A percentile compares a stretch with the other conserved stretches of the same genome.
These are phyloP conservation scores for Bipolaris bicolor DNA, from an alignment of 2,329 filamentous ascomycete genomes.

Conservation along the genomic window DNA sequence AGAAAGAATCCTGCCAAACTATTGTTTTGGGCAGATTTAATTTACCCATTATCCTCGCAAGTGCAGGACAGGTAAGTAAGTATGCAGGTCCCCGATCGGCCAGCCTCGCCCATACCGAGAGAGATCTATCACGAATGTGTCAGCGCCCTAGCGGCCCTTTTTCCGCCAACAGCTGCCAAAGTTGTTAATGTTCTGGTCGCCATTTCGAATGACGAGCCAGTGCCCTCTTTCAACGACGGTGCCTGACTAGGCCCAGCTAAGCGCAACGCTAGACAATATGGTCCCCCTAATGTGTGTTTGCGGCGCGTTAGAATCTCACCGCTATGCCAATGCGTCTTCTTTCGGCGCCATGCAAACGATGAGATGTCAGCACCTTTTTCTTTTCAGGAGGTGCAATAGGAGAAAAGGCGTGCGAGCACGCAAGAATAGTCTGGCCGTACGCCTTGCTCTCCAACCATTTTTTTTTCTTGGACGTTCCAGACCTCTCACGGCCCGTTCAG, in stretches of 20 bases:
- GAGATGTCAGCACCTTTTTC: no score
- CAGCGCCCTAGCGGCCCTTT: neutral
- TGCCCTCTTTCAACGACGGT: neutral
- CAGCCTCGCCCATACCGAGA: neutral
- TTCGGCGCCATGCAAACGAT: no score
- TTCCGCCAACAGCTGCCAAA: neutral
- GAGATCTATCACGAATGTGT: neutral
- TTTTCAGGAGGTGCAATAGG: no score
- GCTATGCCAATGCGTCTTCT: neutral
- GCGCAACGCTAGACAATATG: neutral
- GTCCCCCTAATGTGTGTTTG: neutral
- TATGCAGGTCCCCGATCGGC: neutral
- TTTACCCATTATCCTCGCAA: neutral
- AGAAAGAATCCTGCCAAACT: neutral
- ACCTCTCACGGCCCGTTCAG: no score
- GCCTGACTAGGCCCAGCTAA: conserved; percentile 1
- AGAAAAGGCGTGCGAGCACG: no score
- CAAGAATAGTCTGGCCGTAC: no score
- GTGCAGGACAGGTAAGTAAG: neutral
- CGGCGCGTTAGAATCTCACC: neutral
- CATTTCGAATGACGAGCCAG: neutral
- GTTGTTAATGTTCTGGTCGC: neutral
- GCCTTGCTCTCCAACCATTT: no score
- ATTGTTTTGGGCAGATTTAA: neutral
- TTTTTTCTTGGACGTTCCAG: no score